phyloP scores from a whole-genome alignment of 2,329 filamentous ascomycete species.

The Diaporthe velutina region DNA sequence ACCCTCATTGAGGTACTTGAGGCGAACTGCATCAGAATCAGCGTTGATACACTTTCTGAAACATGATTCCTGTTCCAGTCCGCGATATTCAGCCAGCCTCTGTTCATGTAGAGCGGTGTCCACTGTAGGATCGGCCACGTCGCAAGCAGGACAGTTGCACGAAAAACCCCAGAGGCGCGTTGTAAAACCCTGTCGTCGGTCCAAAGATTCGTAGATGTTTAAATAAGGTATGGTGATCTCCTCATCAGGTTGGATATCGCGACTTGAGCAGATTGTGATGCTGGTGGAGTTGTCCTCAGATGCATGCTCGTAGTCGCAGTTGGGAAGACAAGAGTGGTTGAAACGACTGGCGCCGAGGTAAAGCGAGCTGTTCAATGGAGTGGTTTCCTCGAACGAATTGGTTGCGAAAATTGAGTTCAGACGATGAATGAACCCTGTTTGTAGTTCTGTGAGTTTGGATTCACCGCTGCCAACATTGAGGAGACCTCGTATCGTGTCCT shows the following conservation, averaged over 20 bases:
- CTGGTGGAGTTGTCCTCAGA: fast-evolving
- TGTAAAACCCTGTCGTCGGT: neutral
- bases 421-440: neutral
- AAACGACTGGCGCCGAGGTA: neutral
- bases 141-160: constrained; percentile 1
- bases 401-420: neutral
- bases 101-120: neutral
- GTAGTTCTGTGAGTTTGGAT: neutral
- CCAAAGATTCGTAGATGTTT: neutral
- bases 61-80: neutral
- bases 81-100: neutral
- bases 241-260: neutral
- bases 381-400: neutral
- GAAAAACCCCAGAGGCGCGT: neutral
- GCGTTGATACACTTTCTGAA: too few species aligned
- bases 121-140: neutral
- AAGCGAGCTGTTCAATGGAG: neutral
- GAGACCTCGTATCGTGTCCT: neutral
- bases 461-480: neutral
- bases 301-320: neutral
- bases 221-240: neutral
- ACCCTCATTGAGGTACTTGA: neutral
- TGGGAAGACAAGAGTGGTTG: neutral
- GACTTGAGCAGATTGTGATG: neutral
- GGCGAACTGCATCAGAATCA: too few species aligned